A percentile compares a stretch with the other conserved stretches of the same genome.
phyloP scores from a whole-genome alignment of 345 rosid genomes.

The Raphanus sativus region DNA sequence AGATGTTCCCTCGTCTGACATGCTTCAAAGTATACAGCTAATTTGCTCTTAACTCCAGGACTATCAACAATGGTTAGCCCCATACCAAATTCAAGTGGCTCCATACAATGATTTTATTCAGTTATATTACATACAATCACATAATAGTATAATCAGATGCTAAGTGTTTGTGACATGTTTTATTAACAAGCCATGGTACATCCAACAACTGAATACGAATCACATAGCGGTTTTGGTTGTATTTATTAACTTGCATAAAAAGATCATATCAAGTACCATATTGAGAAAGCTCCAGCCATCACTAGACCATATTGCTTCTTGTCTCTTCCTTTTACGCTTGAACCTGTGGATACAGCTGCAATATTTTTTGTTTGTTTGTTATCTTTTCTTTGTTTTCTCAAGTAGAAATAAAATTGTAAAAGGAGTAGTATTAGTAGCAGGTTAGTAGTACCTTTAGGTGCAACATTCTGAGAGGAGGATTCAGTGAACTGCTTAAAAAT shows the following conservation, averaged over 20 bases:
- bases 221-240: background rate
- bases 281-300: conserved; percentile 28
- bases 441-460: conserved; percentile 23
- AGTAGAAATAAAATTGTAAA: background rate
- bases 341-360: conserved; percentile 29
- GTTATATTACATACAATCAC: background rate
- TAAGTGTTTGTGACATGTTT: background rate
- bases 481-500: conserved; percentile 41
- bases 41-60: conserved; percentile 21
- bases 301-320: conserved; percentile 18
- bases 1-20: conserved; percentile 62
- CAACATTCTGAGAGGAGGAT: conserved; percentile 19
- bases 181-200: conserved; percentile 32
- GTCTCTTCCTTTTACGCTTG: conserved; percentile 28
- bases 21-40: conserved; percentile 96
- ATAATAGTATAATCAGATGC: background rate
- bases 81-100: conserved; percentile 20
- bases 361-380: background rate
- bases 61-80: conserved; percentile 9
- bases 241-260: background rate
- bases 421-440: background rate
- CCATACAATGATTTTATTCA: background rate
- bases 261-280: conserved; percentile 26
- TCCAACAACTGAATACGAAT: conserved; percentile 1
- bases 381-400: background rate